Evolutionary conservation across 192 early-diverging fungal genomes (phyloP).

Genomic region (Dispira parvispora): DNA sequence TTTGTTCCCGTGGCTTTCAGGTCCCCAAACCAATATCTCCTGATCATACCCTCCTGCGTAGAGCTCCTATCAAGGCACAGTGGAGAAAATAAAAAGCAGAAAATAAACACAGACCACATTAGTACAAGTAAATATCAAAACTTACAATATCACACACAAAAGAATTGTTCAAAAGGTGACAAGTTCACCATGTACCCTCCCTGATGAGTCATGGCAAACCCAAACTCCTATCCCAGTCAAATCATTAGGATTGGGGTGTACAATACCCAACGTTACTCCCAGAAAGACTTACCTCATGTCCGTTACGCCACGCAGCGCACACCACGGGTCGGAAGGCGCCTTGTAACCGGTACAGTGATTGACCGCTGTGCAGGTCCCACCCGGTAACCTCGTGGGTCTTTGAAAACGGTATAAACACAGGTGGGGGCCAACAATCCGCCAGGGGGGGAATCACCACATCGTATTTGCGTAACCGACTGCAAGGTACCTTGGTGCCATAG

Average conservation of each 20-base stretch:
- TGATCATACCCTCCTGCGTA: slow-evolving; percentile 9
- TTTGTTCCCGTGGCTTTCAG: background rate
- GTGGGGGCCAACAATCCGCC: background rate
- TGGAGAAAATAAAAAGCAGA: background rate
- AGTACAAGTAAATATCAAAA: background rate
- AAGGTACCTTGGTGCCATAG: background rate
- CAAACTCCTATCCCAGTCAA: background rate
- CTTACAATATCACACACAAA: background rate
- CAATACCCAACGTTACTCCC: background rate
- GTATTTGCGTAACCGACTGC: slow-evolving; percentile 5
- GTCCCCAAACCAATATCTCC: slow-evolving; percentile 6
- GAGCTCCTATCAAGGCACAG: background rate
- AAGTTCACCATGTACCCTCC: too few relatives aligned
- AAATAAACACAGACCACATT: background rate
- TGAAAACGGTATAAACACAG: slow-evolving; percentile 6
- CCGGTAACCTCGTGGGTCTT: background rate
- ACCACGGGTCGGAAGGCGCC: background rate
- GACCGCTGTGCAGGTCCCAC: slow-evolving; percentile 4
- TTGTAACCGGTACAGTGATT: background rate
- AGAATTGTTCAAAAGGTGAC: background rate
- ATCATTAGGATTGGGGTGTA: background rate
- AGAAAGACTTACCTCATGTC: background rate
- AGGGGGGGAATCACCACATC: slow-evolving; percentile 9
- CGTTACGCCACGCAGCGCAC: background rate
- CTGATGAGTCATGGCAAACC: too few relatives aligned